A percentile compares a stretch with the other conserved stretches of the same genome.
These are phyloP conservation scores for Leccinum proliferum DNA, from an alignment of 1,284 basidiomycete genomes.

Conservation along the genomic window DNA sequence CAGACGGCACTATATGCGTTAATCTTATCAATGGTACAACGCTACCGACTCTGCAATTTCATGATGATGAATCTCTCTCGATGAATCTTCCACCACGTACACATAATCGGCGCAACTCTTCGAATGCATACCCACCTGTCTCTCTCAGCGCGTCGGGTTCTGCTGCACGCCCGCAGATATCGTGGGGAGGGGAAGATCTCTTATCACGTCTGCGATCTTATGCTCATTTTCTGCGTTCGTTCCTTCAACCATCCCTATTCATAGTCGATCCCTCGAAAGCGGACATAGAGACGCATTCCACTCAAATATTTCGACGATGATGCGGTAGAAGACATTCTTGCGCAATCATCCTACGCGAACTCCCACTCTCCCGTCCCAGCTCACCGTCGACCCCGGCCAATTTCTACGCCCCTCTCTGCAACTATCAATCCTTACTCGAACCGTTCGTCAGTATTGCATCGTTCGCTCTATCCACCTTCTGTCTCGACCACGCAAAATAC, in stretches of 20 bases:
- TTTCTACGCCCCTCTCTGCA: constrained; percentile 38
- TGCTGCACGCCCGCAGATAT: constrained; percentile 39
- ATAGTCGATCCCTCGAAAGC: constrained; percentile 87
- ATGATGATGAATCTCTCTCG: constrained; percentile 91
- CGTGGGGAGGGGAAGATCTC: constrained; percentile 87
- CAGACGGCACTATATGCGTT: constrained; percentile 72
- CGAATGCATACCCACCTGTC: constrained; percentile 58
- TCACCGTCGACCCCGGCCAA: constrained; percentile 67
- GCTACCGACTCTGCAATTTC: constrained; percentile 89
- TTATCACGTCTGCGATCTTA: constrained; percentile 67
- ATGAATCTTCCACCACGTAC: constrained; percentile 48
- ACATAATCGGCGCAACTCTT: constrained; percentile 26
- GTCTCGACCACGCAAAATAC: constrained; percentile 43
- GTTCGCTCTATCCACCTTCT: constrained; percentile 54
- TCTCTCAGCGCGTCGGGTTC: constrained; percentile 36
- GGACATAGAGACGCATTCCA: constrained; percentile 88
- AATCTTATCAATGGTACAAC: constrained; percentile 89
- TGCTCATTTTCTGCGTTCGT: constrained; percentile 74
- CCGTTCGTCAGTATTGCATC: constrained; percentile 72
- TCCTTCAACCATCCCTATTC: constrained; percentile 76
- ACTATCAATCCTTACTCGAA: constrained; percentile 53
- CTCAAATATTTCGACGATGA: constrained; percentile 77
- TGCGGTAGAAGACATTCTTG: constrained; percentile 78
- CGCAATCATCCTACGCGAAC: constrained; percentile 67
- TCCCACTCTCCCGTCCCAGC: constrained; percentile 81